These are phyloP conservation scores for Penicillium psychrofluorescens DNA, from an alignment of 495 filamentous ascomycete genomes.

Conservation along the genomic window DNA sequence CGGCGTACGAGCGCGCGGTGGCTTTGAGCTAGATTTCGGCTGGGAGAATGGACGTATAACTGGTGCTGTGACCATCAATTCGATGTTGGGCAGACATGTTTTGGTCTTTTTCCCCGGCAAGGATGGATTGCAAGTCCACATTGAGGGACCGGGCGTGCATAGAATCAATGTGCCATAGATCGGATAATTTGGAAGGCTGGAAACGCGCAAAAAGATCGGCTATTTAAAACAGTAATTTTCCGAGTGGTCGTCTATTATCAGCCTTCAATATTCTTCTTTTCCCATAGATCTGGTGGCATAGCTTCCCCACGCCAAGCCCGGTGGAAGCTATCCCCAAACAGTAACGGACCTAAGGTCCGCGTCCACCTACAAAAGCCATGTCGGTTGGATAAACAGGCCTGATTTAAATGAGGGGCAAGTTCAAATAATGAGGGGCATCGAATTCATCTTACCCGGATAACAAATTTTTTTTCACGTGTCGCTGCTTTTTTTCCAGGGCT, in stretches of 20 bases:
- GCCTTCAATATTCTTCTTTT: too few species aligned
- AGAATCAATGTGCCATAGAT: neutral
- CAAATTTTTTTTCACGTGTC: too few species aligned
- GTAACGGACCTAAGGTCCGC: slow-evolving; percentile 9
- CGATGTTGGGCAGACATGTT: slow-evolving; percentile 5
- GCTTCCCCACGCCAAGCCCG: neutral
- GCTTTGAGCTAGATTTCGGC: slow-evolving; percentile 29
- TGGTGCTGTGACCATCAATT: slow-evolving; percentile 11
- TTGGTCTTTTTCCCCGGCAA: slow-evolving; percentile 15
- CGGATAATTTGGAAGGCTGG: neutral
- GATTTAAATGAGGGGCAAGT: too few species aligned
- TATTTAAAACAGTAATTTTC: neutral
- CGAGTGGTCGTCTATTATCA: neutral
- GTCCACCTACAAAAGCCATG: neutral
- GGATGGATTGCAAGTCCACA: slow-evolving; percentile 5
- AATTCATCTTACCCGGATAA: too few species aligned
- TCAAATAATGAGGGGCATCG: too few species aligned
- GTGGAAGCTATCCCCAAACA: slow-evolving; percentile 2
- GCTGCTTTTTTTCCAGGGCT: too few species aligned
- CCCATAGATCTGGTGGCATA: neutral
- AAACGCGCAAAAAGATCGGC: too few species aligned
- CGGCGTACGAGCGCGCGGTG: slow-evolving; percentile 34
- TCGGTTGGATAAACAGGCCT: too few species aligned
- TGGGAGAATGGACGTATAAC: slow-evolving; percentile 22
- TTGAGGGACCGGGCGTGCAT: slow-evolving; percentile 7